phyloP scores from a whole-genome alignment of 106 monocot species.

The Xerophyta viscosa region DNA sequence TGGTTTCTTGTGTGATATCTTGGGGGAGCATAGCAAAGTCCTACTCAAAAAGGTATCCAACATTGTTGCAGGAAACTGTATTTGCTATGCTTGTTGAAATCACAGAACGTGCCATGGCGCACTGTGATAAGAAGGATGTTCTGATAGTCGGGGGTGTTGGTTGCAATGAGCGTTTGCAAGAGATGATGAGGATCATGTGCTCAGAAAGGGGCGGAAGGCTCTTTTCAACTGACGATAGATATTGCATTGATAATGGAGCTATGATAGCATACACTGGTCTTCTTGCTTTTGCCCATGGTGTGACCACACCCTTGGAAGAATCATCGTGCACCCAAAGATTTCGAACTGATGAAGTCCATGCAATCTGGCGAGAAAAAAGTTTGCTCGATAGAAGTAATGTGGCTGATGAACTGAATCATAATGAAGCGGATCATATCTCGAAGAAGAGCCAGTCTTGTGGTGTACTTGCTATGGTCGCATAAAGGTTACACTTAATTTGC shows the following conservation, averaged over 20 bases:
- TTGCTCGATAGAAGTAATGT: background rate
- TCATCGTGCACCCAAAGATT: slow-evolving; percentile 92
- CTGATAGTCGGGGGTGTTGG: slow-evolving; percentile 99
- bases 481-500: no score
- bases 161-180: slow-evolving; percentile 84
- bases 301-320: slow-evolving; percentile 69
- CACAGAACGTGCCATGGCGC: slow-evolving; percentile 96
- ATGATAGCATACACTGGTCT: slow-evolving; percentile 99
- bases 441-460: slow-evolving; percentile 8
- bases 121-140: slow-evolving; percentile 90
- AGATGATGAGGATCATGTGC: slow-evolving; percentile 97
- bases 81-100: slow-evolving; percentile 99
- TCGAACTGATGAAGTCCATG: slow-evolving; percentile 87
- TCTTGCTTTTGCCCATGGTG: slow-evolving; percentile 73
- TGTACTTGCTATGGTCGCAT: slow-evolving; percentile 1
- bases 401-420: background rate
- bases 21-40: no score
- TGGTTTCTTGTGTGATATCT: no score
- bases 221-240: slow-evolving; percentile 92
- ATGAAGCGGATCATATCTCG: background rate
- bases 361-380: slow-evolving; percentile 82
- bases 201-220: slow-evolving; percentile 77
- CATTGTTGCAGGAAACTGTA: slow-evolving; percentile 62
- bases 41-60: no score
- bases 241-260: slow-evolving; percentile 96